These are phyloP conservation scores for Conoideocrella luteorostrata DNA, from an alignment of 2,329 filamentous ascomycete genomes.

Conservation along the genomic window DNA sequence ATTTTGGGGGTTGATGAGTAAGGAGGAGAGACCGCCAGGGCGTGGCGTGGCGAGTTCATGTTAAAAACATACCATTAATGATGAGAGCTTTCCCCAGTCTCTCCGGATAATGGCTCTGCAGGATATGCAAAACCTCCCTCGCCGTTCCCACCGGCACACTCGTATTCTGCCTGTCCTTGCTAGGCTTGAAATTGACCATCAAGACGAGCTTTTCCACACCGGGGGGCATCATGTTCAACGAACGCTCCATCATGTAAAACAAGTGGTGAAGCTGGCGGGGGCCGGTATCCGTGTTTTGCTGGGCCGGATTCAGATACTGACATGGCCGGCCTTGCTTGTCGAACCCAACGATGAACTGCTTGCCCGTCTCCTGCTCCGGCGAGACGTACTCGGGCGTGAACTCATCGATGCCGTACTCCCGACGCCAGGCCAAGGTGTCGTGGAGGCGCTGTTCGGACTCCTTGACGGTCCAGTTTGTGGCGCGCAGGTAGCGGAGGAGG, in stretches of 20 bases:
- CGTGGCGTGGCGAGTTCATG: not conserved
- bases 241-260: slow-evolving; percentile 90
- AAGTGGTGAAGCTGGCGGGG: slow-evolving; percentile 88
- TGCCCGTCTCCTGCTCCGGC: slow-evolving; percentile 92
- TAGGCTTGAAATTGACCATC: slow-evolving; percentile 85
- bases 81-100: slow-evolving; percentile 82
- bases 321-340: slow-evolving; percentile 83
- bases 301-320: slow-evolving; percentile 80
- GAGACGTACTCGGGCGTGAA: slow-evolving; percentile 83
- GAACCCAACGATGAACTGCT: slow-evolving; percentile 84
- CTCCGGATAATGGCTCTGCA: slow-evolving; percentile 96
- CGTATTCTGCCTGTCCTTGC: slow-evolving; percentile 66
- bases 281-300: slow-evolving; percentile 85
- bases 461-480: slow-evolving; percentile 79
- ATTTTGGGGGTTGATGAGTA: too few species aligned
- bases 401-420: slow-evolving; percentile 78
- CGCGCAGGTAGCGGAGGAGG: slow-evolving; percentile 84
- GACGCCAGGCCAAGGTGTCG: slow-evolving; percentile 77
- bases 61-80: slow-evolving; percentile 62
- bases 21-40: not conserved
- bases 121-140: slow-evolving; percentile 77
- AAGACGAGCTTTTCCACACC: slow-evolving; percentile 82
- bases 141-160: slow-evolving; percentile 68
- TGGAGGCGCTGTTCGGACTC: slow-evolving; percentile 75
- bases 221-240: slow-evolving; percentile 79